phyloP scores from a whole-genome alignment of 306 rosid species.

The Cotoneaster glaucophyllus region DNA sequence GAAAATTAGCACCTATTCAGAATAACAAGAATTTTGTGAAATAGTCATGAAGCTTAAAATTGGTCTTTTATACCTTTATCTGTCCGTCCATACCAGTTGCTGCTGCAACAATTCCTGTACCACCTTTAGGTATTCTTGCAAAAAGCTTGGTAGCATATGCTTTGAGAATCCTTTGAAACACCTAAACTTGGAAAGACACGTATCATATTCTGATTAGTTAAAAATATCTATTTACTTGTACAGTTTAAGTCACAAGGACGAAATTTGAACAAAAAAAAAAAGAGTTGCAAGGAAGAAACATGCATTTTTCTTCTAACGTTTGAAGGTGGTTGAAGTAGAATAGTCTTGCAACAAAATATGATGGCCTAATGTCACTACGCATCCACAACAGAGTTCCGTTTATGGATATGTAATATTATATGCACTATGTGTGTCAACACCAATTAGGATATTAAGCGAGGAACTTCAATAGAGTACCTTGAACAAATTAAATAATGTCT shows the following conservation, averaged over 20 bases:
- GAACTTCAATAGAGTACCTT: constrained; percentile 52
- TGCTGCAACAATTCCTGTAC: constrained; percentile 96
- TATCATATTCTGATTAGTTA: background rate
- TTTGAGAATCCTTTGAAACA: constrained; percentile 89
- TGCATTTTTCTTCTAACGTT: background rate
- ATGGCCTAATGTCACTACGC: background rate
- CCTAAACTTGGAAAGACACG: constrained; percentile 47
- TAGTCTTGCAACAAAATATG: background rate
- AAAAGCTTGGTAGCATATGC: constrained; percentile 89
- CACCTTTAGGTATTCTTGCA: constrained; percentile 94
- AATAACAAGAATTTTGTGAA: constrained; percentile 14
- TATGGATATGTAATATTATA: background rate
- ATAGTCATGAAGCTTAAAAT: constrained; percentile 13
- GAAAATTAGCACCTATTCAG: constrained; percentile 12
- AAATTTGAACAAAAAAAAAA: background rate
- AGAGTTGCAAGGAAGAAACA: background rate
- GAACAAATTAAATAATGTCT: constrained; percentile 78
- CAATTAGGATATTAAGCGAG: background rate
- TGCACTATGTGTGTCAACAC: no score
- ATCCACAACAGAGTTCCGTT: background rate
- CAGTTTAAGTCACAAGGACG: background rate
- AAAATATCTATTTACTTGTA: background rate
- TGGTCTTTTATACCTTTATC: constrained; percentile 64
- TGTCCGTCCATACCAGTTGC: constrained; percentile 99
- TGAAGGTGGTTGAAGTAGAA: background rate